Base-by-base conservation (phyloP, 352 stramenopile species). In the Globisporangium barbulae region DNA sequence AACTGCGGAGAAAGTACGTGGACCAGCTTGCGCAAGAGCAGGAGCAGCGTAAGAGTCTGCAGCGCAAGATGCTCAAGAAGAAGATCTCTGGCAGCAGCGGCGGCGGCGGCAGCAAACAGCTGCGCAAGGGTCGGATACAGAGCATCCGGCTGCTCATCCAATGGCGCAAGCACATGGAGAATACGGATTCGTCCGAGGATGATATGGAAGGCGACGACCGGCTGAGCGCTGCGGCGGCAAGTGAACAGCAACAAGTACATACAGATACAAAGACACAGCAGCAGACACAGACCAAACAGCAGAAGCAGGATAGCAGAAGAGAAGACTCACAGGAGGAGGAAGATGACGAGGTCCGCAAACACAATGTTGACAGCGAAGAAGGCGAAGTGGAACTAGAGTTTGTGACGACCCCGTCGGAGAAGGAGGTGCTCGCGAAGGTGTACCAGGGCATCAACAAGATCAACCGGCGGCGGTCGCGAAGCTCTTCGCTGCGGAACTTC, bases 91-190 rank as follows among this genome's bases (percentile, higher is more conserved):
- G 8, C 59, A 81, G 41, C 59, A 73, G 59, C 48, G 21, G 52
- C 52, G 63, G 13, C 39, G 63, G 50, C 54, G 55, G n/a, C 44
- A 48, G 6, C 57, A 74, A 60, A 50, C 59, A 69, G 41, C 59
- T 64, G 9, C 74, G 75, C 17, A 84, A 80, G 66, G 72, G 66
- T 17, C 71, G 70, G 62, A 76, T 78, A 58, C 72, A 90, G 64
- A 87, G 74, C 56, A 87, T 92, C 60, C 83, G 86, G 37, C 58
- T 92, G 47, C 70, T 92, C 8, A 90, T 92, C 21, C 78, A 92
- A 59, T 92, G 83, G 83, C 78, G 57, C 39, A 87, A 83, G 33
- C 72, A 77, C 42, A 75, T 80, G 53, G 59, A 45, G 7, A 49
- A 44, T 6, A 47, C 53, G 5, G 61, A 67, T 12, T 56, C 53